phyloP scores from a whole-genome alignment of 192 early-diverging fungal genomes.

The Coemansia sp. region DNA sequence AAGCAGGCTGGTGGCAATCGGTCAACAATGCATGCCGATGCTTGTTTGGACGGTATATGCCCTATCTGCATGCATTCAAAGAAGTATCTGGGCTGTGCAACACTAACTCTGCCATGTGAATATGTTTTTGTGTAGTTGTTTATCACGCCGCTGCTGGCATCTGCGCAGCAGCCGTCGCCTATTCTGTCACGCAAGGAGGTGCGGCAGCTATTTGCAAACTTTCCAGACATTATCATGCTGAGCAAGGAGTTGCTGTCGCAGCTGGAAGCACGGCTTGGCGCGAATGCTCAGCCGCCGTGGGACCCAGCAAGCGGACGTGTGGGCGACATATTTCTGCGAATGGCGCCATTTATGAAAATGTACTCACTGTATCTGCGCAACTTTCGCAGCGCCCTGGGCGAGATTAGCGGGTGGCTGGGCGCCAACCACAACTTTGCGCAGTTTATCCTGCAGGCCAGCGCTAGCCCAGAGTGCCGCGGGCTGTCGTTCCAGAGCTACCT shows the following conservation, averaged over 20 bases:
- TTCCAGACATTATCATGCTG: slow-evolving; percentile 59
- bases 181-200: slow-evolving; percentile 58
- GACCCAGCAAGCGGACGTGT: slow-evolving; percentile 34
- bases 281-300: slow-evolving; percentile 37
- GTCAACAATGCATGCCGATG: not conserved
- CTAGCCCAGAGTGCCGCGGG: slow-evolving; percentile 45
- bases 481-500: slow-evolving; percentile 56
- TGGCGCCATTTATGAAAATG: slow-evolving; percentile 55
- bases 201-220: slow-evolving; percentile 65
- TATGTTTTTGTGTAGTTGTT: slow-evolving; percentile 31
- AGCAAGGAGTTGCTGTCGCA: slow-evolving; percentile 59
- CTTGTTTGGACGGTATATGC: not conserved
- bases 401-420: slow-evolving; percentile 40
- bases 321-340: slow-evolving; percentile 50
- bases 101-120: not conserved
- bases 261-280: slow-evolving; percentile 58
- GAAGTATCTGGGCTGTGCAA: not conserved
- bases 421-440: slow-evolving; percentile 32
- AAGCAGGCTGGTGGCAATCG: not conserved
- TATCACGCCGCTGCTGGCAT: slow-evolving; percentile 43
- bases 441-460: slow-evolving; percentile 42
- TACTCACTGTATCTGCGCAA: slow-evolving; percentile 58
- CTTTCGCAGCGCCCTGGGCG: slow-evolving; percentile 50
- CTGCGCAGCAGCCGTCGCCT: slow-evolving; percentile 36
- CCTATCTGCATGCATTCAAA: not conserved